These are phyloP conservation scores for Lasiosphaeris hirsuta DNA, from an alignment of 495 filamentous ascomycete genomes.

Conservation along the genomic window DNA sequence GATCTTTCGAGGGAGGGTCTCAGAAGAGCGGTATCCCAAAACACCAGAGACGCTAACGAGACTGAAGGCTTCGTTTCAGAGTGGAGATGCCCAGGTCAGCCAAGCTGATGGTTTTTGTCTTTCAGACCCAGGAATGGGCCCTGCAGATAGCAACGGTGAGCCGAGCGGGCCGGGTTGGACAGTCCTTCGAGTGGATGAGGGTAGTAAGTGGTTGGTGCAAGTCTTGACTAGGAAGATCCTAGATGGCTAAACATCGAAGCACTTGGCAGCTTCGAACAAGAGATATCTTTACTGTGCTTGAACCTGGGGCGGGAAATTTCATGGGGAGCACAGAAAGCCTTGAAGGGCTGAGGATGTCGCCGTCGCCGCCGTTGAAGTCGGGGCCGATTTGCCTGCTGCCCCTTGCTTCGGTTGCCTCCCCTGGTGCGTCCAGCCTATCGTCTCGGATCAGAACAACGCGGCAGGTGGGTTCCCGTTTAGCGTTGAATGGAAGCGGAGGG, in stretches of 20 bases:
- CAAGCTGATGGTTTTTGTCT: conserved; percentile 23
- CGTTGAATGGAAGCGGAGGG: background rate
- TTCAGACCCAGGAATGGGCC: conserved; percentile 26
- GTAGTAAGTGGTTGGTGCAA: conserved; percentile 10
- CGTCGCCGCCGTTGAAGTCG: background rate
- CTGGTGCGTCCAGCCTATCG: background rate
- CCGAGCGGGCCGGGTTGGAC: conserved; percentile 19
- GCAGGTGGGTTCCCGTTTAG: background rate
- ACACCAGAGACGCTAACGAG: conserved; percentile 12
- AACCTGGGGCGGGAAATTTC: background rate
- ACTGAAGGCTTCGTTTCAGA: conserved; percentile 23
- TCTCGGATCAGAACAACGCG: background rate
- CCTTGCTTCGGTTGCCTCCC: no score
- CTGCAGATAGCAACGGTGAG: conserved; percentile 14
- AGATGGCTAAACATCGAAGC: conserved; percentile 14
- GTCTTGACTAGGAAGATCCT: conserved; percentile 26
- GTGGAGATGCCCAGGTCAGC: conserved; percentile 27
- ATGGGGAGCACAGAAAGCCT: background rate
- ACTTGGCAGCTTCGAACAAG: background rate
- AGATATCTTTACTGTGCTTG: conserved; percentile 6
- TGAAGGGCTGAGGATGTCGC: background rate
- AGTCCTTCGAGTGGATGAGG: conserved; percentile 7
- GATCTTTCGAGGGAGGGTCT: conserved; percentile 14
- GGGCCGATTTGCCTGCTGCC: background rate
- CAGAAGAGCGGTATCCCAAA: background rate